Conservation (phyloP, 2,329 filamentous ascomycete species). For the Trichoderma sp. region DNA sequence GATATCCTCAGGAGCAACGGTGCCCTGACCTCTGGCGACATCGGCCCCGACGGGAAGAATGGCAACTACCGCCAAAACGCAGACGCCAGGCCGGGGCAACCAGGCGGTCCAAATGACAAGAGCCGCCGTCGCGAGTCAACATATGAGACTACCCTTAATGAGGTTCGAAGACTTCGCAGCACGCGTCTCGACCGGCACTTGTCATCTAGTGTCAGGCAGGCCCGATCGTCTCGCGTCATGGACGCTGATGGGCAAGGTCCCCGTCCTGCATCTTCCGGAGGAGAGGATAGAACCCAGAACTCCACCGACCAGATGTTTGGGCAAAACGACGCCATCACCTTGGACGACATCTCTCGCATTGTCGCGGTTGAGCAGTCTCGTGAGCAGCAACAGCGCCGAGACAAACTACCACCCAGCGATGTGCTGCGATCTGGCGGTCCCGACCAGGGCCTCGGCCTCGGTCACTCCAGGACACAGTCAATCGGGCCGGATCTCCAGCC, state of each 20-base stretch:
- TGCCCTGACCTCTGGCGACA: conserved; percentile 76
- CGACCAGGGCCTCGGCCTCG: conserved; percentile 56
- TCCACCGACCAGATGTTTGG: conserved; percentile 83
- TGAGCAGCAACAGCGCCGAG: conserved; percentile 78
- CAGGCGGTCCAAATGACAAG: conserved; percentile 57
- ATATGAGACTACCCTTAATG: conserved; percentile 94
- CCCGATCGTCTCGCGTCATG: conserved; percentile 87
- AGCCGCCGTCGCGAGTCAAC: conserved; percentile 71
- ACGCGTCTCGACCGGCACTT: conserved; percentile 93
- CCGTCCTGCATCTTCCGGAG: conserved; percentile 72
- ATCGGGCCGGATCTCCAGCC: conserved; percentile 55
- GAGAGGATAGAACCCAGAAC: conserved; percentile 54
- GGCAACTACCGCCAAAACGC: conserved; percentile 59
- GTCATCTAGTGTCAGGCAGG: conserved; percentile 88
- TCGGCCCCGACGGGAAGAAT: conserved; percentile 45
- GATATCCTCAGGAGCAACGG: conserved; percentile 84
- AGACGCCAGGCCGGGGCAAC: conserved; percentile 70
- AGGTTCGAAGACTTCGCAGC: conserved; percentile 87
- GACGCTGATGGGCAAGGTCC: conserved; percentile 65
- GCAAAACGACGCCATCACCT: conserved; percentile 84
- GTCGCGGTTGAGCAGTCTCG: conserved; percentile 93
- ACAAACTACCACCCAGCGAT: conserved; percentile 57
- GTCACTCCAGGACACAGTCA: conserved; percentile 66
- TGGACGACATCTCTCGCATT: conserved; percentile 95
- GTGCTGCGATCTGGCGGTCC: conserved; percentile 60